phyloP scores from a whole-genome alignment of 2,329 filamentous ascomycete genomes.

The Penicillium expansum region DNA sequence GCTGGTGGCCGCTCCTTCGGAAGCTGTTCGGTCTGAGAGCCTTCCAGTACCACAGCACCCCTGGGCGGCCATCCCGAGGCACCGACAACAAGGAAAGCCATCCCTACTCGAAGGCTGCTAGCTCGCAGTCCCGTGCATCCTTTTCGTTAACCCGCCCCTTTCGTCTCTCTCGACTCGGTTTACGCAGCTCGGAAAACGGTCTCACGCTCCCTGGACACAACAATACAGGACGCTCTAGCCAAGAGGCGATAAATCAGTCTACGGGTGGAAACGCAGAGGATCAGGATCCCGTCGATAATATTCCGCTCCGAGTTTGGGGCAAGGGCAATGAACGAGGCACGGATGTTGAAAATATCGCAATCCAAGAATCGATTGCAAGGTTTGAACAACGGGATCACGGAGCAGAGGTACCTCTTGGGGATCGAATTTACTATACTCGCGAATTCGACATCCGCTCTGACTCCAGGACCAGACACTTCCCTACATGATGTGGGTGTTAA shows the following conservation, averaged over 20 bases:
- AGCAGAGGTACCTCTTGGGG: not conserved
- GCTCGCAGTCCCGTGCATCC: not conserved
- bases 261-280: not conserved
- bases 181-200: not conserved
- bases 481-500: not conserved
- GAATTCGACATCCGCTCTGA: not conserved
- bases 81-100: slow-evolving; percentile 8
- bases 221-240: not conserved
- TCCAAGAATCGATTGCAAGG: not conserved
- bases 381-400: not conserved
- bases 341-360: not conserved
- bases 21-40: slow-evolving; percentile 28
- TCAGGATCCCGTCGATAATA: not conserved
- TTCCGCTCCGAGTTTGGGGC: not conserved
- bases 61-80: slow-evolving; percentile 14
- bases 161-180: not conserved
- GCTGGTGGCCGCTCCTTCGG: slow-evolving; percentile 31
- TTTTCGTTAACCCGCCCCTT: not conserved
- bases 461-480: not conserved
- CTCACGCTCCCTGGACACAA: not conserved
- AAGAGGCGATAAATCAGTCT: not conserved
- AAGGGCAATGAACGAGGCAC: not conserved
- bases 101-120: not conserved
- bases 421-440: not conserved
- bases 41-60: slow-evolving; percentile 27